A percentile compares a stretch with the other conserved stretches of the same genome.
These are phyloP conservation scores for Neurospora hispaniola DNA, from an alignment of 495 filamentous ascomycete species.

Conservation along the genomic window DNA sequence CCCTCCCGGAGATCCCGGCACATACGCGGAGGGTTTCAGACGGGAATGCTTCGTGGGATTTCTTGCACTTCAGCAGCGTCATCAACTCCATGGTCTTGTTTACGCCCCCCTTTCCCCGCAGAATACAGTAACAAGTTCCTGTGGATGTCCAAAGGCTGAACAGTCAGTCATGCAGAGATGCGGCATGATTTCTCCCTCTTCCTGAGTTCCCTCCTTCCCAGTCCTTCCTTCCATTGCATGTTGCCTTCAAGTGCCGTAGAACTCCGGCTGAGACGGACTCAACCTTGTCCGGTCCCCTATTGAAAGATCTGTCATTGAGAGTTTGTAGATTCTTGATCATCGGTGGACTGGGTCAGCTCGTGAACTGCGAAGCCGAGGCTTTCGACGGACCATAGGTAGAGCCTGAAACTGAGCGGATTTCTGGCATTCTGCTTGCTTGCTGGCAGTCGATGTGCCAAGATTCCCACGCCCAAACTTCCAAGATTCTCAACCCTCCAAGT, in stretches of 20 bases:
- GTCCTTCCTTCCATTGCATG: no score
- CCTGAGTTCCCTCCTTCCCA: no score
- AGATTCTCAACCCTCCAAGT: neutral
- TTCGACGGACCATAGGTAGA: neutral
- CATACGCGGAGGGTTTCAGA: no score
- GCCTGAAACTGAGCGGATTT: neutral
- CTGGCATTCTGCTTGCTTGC: neutral
- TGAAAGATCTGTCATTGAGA: neutral
- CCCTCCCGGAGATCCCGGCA: neutral
- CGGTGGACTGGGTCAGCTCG: neutral
- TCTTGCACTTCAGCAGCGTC: neutral
- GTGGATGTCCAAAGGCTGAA: neutral
- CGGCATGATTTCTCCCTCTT: no score
- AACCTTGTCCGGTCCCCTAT: neutral
- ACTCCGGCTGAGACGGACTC: no score
- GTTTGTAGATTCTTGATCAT: no score
- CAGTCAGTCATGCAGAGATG: no score
- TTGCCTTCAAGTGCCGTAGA: no score
- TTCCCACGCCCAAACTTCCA: neutral
- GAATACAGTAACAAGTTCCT: neutral
- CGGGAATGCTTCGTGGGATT: no score
- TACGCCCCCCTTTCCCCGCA: neutral
- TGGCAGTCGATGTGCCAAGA: neutral
- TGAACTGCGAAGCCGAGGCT: neutral
- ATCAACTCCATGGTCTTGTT: neutral